Percentiles rank a stretch among this genome's conserved stretches.
Conservation (phyloP, 2,329 filamentous ascomycete genomes). For the Sporothrix luriei region DNA sequence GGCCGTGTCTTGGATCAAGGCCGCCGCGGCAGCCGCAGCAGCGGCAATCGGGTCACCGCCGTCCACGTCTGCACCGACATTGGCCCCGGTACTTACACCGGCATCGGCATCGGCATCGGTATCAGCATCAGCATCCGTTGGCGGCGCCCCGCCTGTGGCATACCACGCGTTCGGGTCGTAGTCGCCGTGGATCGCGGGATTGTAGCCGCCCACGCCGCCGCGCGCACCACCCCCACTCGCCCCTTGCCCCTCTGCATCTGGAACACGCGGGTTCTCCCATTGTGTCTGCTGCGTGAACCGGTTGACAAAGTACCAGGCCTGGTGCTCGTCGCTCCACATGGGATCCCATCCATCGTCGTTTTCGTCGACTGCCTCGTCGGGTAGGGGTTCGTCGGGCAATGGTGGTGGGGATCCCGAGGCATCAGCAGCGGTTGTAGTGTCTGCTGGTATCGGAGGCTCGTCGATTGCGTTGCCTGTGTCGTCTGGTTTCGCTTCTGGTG, state of each 20-base stretch:
- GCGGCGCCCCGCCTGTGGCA: slow-evolving; percentile 56
- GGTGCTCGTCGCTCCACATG: slow-evolving; percentile 68
- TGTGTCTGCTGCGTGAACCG: slow-evolving; percentile 72
- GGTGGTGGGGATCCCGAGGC: slow-evolving; percentile 40
- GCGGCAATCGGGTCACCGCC: slow-evolving; percentile 42
- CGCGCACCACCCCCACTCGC: slow-evolving; percentile 39
- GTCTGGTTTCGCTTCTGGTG: not conserved
- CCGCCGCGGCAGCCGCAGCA: slow-evolving; percentile 37
- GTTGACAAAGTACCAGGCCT: slow-evolving; percentile 83
- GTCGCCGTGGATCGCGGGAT: slow-evolving; percentile 92
- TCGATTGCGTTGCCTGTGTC: slow-evolving; percentile 4
- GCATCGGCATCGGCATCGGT: slow-evolving; percentile 35
- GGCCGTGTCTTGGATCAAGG: slow-evolving; percentile 85
- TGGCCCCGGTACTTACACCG: slow-evolving; percentile 38
- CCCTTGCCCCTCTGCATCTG: slow-evolving; percentile 48
- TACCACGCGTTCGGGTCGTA: slow-evolving; percentile 98
- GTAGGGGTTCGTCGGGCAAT: slow-evolving; percentile 47
- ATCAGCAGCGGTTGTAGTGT: not conserved
- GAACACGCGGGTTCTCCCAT: slow-evolving; percentile 82
- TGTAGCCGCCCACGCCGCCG: slow-evolving; percentile 69
- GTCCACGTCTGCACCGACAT: slow-evolving; percentile 33
- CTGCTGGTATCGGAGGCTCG: not conserved
- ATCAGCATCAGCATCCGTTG: slow-evolving; percentile 37
- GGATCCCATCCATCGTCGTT: slow-evolving; percentile 74
- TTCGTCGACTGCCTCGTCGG: slow-evolving; percentile 40